Percentiles rank a stretch among this genome's conserved stretches.
phyloP scores from a whole-genome alignment of 2,329 filamentous ascomycete species.

The Tolypocladium tropicale region DNA sequence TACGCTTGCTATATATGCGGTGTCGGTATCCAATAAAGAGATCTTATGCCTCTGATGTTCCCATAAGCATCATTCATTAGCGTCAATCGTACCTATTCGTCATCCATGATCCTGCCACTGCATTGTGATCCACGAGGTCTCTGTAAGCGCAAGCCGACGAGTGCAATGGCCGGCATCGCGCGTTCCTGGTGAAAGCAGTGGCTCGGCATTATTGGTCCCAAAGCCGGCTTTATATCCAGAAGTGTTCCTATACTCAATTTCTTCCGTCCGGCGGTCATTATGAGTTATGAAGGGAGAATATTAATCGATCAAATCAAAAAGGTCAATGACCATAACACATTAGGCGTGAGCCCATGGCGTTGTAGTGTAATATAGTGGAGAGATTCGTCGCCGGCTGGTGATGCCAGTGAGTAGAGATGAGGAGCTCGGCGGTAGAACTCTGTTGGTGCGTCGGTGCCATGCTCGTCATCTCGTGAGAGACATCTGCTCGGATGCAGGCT shows the following conservation, averaged over 20 bases:
- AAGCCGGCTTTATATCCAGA: background rate
- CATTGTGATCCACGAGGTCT: no score
- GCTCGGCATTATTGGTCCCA: background rate
- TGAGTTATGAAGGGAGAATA: background rate
- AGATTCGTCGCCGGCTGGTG: background rate
- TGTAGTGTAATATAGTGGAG: background rate
- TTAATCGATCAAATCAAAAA: background rate
- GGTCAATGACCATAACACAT: background rate
- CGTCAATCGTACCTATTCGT: background rate
- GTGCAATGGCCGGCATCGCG: background rate
- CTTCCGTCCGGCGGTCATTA: conserved; percentile 1
- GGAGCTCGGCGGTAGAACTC: background rate
- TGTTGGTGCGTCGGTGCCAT: background rate
- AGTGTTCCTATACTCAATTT: background rate
- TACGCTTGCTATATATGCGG: conserved; percentile 5
- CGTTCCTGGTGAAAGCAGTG: background rate
- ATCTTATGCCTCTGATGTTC: background rate
- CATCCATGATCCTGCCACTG: background rate
- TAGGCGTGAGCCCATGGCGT: background rate
- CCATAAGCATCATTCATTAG: background rate
- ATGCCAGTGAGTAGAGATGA: background rate
- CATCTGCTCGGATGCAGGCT: background rate
- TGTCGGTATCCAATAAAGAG: conserved; percentile 5
- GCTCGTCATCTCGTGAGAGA: background rate
- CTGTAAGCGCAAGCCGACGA: background rate